Conservation (phyloP, 2,329 filamentous ascomycete genomes). For the Aspergillus fumigatus region DNA sequence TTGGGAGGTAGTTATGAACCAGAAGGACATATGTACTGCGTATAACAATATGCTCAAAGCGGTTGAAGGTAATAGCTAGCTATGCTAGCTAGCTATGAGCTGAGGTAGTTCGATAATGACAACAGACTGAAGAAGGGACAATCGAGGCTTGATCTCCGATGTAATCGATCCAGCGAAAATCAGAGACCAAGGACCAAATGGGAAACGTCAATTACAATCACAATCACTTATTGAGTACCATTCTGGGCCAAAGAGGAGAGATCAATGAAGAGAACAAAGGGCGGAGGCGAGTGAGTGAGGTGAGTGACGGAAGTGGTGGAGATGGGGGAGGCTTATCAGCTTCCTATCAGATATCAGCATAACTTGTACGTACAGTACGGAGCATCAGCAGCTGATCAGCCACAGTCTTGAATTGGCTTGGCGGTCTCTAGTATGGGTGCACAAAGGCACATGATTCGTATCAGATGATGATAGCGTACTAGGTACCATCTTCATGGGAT, state of each 20-base stretch:
- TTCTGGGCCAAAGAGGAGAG: not conserved
- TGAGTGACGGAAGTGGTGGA: not conserved
- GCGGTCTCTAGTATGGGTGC: not conserved
- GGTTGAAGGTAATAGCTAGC: not conserved
- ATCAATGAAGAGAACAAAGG: not conserved
- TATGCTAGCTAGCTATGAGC: not conserved
- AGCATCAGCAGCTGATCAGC: constrained; percentile 4
- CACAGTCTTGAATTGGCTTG: not conserved
- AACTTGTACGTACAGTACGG: no score
- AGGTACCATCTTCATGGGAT: no score
- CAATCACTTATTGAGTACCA: constrained; percentile 10
- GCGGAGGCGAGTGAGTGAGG: not conserved
- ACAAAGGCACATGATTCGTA: not conserved
- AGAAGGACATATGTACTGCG: not conserved
- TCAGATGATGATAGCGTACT: no score
- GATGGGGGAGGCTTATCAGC: constrained; percentile 8
- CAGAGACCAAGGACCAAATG: not conserved
- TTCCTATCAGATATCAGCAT: no score
- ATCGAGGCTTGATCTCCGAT: not conserved
- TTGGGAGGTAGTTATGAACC: not conserved
- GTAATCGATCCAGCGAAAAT: not conserved
- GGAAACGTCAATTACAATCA: not conserved
- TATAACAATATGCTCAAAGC: not conserved
- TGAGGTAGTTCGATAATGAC: not conserved
- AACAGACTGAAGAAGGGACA: not conserved